Percentiles rank a stretch among this genome's conserved stretches.
Evolutionary conservation across 225 moss, liverwort and hornwort species (phyloP).

Genomic region (Bryum argenteum): DNA sequence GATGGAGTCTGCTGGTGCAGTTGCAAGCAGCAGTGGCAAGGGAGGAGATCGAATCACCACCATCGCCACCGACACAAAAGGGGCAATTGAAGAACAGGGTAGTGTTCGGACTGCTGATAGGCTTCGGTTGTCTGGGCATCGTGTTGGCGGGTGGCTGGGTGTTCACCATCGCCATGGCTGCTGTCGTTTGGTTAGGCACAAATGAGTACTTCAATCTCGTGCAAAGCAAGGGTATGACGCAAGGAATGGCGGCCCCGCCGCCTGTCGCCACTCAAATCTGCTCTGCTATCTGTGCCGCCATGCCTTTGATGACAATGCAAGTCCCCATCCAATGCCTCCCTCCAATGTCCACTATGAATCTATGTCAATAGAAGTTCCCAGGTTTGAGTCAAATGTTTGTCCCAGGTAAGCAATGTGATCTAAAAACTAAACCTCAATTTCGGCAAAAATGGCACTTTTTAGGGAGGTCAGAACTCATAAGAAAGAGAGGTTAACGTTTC

Average conservation of each 20-base stretch:
- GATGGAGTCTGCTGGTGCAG: conserved; percentile 25
- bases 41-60: conserved; percentile 15
- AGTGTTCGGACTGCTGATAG: conserved; percentile 76
- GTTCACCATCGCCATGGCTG: conserved; percentile 74
- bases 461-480: too few relatives aligned
- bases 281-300: conserved; percentile 85
- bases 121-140: conserved; percentile 59
- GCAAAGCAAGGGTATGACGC: conserved; percentile 79
- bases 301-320: conserved; percentile 96
- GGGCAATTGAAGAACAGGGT: conserved; percentile 74
- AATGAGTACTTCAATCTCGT: conserved; percentile 90
- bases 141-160: conserved; percentile 95
- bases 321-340: background rate
- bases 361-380: too few relatives aligned
- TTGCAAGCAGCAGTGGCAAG: conserved; percentile 29
- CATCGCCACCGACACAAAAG: conserved; percentile 39
- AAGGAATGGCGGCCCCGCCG: conserved; percentile 82
- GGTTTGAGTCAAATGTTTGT: too few relatives aligned
- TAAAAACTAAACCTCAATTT: too few relatives aligned
- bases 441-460: too few relatives aligned
- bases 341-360: background rate
- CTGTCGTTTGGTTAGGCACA: conserved; percentile 73
- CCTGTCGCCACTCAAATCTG: conserved; percentile 78
- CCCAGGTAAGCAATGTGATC: too few relatives aligned
- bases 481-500: too few relatives aligned